phyloP scores from a whole-genome alignment of 2,329 filamentous ascomycete species.

The Sporothrix luriei region DNA sequence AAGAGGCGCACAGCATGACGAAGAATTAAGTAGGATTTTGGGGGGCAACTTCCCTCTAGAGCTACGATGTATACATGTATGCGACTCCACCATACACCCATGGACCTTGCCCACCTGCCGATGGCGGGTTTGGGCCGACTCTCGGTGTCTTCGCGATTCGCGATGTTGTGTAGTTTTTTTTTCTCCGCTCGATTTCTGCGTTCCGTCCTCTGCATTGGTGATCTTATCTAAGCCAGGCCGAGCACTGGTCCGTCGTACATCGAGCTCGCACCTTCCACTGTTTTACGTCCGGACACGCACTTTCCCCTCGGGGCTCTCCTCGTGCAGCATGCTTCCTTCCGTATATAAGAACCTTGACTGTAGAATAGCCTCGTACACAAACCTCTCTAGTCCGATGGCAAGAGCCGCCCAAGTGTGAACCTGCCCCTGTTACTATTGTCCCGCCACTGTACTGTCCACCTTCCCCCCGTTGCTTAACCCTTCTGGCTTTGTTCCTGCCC shows the following conservation, averaged over 20 bases:
- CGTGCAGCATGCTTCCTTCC: background rate
- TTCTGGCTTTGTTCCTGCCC: background rate
- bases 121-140: background rate
- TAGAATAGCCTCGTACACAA: background rate
- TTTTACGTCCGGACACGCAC: conserved; percentile 8
- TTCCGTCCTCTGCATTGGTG: conserved; percentile 1
- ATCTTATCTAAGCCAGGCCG: conserved; percentile 1
- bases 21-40: conserved; percentile 5
- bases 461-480: background rate
- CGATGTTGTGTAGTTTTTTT: background rate
- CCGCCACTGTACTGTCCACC: background rate
- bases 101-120: background rate
- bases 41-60: background rate
- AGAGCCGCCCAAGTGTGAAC: background rate
- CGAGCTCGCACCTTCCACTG: conserved; percentile 1
- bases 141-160: background rate
- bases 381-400: conserved; percentile 12
- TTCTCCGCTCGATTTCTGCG: background rate
- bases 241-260: background rate
- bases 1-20: conserved; percentile 14
- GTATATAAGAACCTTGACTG: conserved; percentile 11
- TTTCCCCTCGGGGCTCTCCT: background rate
- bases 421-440: conserved; percentile 1
- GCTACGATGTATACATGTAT: background rate
- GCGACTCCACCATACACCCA: background rate